Evolutionary conservation across 495 filamentous ascomycete species (phyloP), one percentile per base, ranked within the genome.

Genomic region (Eremomyces bilateralis): DNA sequence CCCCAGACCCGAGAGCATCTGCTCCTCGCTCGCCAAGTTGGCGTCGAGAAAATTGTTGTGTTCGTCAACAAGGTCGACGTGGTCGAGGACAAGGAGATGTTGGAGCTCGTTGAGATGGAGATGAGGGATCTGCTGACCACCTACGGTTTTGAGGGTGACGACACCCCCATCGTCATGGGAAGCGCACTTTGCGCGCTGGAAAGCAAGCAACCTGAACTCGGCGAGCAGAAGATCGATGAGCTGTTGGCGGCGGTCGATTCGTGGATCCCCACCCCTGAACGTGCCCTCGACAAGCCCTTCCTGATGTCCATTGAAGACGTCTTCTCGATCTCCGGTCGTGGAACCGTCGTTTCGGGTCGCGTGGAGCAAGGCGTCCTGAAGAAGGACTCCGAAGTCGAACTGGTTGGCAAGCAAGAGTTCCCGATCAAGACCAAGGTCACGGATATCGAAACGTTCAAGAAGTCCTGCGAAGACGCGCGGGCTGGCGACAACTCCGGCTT

Each of bases 21-120:
- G 56, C 73, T 97, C 41, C 78, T 97, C 35, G 88, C 88, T 49
- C 80, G 88, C 43, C 88, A 97, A 61, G 84, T 97, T 50, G 88
- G 88, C 67, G 78, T 97, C 43, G 80, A 94, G 62, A 79, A 73
- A 61, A 80, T 97, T 34, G 90, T 97, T 43, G 88, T 97, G 42
- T 97, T 97, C 59, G 90, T 97, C 49, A 97, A 97, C 73, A 97
- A 97, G 69, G 69, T 95, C 54, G 88, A 97, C 55, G 76, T 80
- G 36, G 64, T 97, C 20, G 83, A 97, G 42, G 88, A 97, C 62
- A 74, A 76, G 31, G 88, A 97, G 60, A 97, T 97, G 88, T 73
- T 97, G 71, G 88, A 97, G 63, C 76, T 97, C 35, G 88, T 97
- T 50, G 88, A 97, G 69, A 85, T 97, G 73, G 88, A 97, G 62